Conservation (phyloP, 2,329 filamentous ascomycete genomes). For the Ophiostoma sp. region DNA sequence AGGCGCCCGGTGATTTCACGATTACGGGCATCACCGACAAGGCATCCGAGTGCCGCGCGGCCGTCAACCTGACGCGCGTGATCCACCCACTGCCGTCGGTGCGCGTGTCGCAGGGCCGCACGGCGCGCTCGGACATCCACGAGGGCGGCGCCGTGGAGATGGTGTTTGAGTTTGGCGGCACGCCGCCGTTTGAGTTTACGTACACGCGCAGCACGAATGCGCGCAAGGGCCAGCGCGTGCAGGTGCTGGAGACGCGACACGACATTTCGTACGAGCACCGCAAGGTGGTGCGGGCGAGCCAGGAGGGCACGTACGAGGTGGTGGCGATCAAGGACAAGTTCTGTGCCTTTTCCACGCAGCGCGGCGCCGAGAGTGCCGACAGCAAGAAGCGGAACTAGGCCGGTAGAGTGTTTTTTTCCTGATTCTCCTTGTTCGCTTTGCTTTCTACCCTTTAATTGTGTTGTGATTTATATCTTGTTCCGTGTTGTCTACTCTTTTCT, state of each 20-base stretch:
- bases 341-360: slow-evolving; percentile 79
- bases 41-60: slow-evolving; percentile 79
- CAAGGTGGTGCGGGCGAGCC: slow-evolving; percentile 76
- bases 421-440: not conserved
- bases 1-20: slow-evolving; percentile 80
- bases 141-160: slow-evolving; percentile 94
- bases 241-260: slow-evolving; percentile 84
- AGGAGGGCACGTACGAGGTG: slow-evolving; percentile 97
- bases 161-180: slow-evolving; percentile 90
- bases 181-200: slow-evolving; percentile 94
- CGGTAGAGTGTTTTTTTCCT: too few relatives aligned
- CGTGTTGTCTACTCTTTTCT: not conserved
- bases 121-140: slow-evolving; percentile 84
- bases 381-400: slow-evolving; percentile 29
- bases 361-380: slow-evolving; percentile 47
- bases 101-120: slow-evolving; percentile 76
- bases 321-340: slow-evolving; percentile 91
- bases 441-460: not conserved
- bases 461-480: not conserved
- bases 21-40: slow-evolving; percentile 85
- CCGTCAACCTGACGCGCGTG: slow-evolving; percentile 69
- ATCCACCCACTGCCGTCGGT: slow-evolving; percentile 93
- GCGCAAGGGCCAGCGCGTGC: slow-evolving; percentile 66
- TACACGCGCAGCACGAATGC: slow-evolving; percentile 88
- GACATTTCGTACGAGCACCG: slow-evolving; percentile 76